phyloP scores from a whole-genome alignment of 208 protist genomes.

The Acanthamoeba lenticulata region DNA sequence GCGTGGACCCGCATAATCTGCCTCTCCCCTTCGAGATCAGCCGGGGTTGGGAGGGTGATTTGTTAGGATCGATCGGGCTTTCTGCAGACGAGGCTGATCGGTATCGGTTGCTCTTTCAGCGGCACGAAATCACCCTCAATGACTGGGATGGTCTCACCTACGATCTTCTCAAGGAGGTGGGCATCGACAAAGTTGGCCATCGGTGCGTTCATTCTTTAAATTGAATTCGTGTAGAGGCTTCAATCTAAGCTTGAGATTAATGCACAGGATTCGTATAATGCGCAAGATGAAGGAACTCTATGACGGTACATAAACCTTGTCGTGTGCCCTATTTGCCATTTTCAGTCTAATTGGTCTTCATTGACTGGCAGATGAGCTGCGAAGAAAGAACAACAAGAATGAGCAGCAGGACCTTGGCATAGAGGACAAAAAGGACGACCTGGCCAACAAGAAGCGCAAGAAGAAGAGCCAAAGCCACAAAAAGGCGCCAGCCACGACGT shows the following conservation, averaged over 20 bases:
- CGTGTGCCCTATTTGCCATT: neutral
- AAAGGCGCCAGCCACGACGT: too few relatives aligned
- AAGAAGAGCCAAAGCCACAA: too few relatives aligned
- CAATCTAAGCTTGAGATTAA: too few relatives aligned
- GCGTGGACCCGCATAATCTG: neutral
- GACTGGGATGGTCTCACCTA: conserved; percentile 15
- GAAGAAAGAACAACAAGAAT: neutral
- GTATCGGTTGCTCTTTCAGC: neutral
- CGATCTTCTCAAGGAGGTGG: neutral
- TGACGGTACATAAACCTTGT: neutral
- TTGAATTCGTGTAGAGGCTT: too few relatives aligned
- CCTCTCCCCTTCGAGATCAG: neutral
- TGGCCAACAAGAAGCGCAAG: neutral
- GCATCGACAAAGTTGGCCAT: neutral
- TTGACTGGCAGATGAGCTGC: neutral
- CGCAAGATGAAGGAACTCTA: conserved; percentile 5
- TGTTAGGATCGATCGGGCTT: neutral
- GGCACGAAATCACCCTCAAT: neutral
- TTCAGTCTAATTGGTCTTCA: neutral
- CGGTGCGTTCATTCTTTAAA: neutral
- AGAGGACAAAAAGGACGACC: neutral
- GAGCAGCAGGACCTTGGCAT: neutral
- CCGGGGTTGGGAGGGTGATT: neutral
- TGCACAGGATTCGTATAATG: neutral
- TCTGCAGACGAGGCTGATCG: neutral